Percentiles rank a stretch among this genome's conserved stretches.
Conservation (phyloP, 192 early-diverging fungal genomes). For the Paraglomus occultum region DNA sequence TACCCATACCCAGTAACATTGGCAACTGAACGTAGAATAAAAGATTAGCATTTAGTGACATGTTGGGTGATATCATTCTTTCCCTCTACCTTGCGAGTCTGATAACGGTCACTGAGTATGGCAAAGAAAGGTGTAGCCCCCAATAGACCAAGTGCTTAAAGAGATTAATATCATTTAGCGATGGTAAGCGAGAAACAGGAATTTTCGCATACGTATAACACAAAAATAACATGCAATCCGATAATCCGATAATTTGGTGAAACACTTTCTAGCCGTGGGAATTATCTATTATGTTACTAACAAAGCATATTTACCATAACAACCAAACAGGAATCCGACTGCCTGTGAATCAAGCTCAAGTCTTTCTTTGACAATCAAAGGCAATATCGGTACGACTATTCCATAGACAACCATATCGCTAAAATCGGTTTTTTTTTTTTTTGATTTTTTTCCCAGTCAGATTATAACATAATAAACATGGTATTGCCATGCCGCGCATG, state of each 20-base stretch:
- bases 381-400: slow-evolving; percentile 67
- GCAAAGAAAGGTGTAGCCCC: slow-evolving; percentile 65
- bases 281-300: not conserved
- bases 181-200: not conserved
- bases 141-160: slow-evolving; percentile 60
- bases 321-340: slow-evolving; percentile 70
- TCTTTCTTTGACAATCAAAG: slow-evolving; percentile 60
- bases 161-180: not conserved
- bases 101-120: slow-evolving; percentile 67
- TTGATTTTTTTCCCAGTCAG: too few relatives aligned
- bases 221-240: not conserved
- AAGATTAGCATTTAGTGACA: too few relatives aligned
- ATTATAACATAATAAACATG: too few relatives aligned
- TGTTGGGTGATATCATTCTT: too few relatives aligned
- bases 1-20: slow-evolving; percentile 70
- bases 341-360: slow-evolving; percentile 53
- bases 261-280: not conserved
- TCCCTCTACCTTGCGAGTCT: slow-evolving; percentile 57
- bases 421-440: too few relatives aligned
- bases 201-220: too few relatives aligned
- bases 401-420: slow-evolving; percentile 60
- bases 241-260: too few relatives aligned
- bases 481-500: too few relatives aligned
- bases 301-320: slow-evolving; percentile 51
- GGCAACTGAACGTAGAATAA: slow-evolving; percentile 45